phyloP scores from a whole-genome alignment of 2,329 filamentous ascomycete species.

The Curvularia sp. region DNA sequence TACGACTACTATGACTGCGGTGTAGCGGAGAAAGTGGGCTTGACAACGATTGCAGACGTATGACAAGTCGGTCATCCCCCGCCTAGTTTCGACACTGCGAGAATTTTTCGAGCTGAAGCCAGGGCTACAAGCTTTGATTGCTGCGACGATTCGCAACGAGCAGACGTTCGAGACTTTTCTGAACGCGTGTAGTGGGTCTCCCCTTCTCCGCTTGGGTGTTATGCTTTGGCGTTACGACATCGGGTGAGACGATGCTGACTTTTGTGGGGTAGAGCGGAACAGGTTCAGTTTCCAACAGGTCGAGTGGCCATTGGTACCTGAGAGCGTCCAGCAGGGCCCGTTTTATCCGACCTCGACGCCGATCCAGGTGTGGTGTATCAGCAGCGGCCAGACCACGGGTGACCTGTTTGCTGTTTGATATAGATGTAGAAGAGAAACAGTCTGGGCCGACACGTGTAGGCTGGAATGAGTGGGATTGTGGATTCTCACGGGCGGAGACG shows the following conservation, averaged over 20 bases:
- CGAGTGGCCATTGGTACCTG: conserved; percentile 41
- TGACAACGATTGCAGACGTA: conserved; percentile 64
- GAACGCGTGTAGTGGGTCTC: conserved; percentile 60
- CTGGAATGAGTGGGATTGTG: conserved; percentile 27
- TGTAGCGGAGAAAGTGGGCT: conserved; percentile 19
- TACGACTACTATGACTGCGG: conserved; percentile 12
- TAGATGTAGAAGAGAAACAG: conserved; percentile 11
- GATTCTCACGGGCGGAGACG: conserved; percentile 25
- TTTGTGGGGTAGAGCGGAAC: conserved; percentile 51
- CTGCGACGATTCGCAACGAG: conserved; percentile 73
- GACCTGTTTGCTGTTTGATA: conserved; percentile 40
- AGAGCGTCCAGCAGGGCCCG: conserved; percentile 62
- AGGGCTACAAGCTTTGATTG: conserved; percentile 66
- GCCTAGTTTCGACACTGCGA: conserved; percentile 69
- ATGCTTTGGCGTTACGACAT: conserved; percentile 27
- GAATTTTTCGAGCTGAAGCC: conserved; percentile 67
- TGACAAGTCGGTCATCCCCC: conserved; percentile 68
- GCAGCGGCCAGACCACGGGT: conserved; percentile 27
- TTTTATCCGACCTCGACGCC: conserved; percentile 68
- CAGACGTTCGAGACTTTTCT: conserved; percentile 72
- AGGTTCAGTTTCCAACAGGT: conserved; percentile 44
- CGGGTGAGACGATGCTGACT: conserved; percentile 40
- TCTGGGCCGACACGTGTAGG: conserved; percentile 30
- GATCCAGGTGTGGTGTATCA: conserved; percentile 63
- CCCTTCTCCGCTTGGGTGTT: conserved; percentile 38